phyloP scores from a whole-genome alignment of 139 green algal species.

The Chlamydomonas incerta region DNA sequence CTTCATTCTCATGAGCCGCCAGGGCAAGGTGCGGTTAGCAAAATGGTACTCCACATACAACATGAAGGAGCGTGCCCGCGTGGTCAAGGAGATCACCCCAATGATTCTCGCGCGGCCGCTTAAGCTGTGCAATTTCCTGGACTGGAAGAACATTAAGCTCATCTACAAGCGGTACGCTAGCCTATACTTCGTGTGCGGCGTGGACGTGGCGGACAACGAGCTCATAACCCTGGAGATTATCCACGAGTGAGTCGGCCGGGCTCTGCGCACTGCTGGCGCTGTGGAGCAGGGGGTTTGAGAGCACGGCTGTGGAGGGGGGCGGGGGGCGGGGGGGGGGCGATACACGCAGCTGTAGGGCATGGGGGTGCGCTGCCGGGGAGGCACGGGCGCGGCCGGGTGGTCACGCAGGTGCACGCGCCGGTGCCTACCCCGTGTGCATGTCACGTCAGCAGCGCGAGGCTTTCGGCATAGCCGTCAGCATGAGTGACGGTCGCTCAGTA shows the following conservation, averaged over 20 bases:
- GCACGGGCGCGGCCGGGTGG: too few species aligned
- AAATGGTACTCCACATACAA: conserved; percentile 97
- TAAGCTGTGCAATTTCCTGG: conserved; percentile 98
- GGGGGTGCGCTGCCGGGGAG: too few species aligned
- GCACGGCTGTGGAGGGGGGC: too few species aligned
- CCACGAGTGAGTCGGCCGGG: conserved; percentile 67
- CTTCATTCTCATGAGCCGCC: conserved; percentile 93
- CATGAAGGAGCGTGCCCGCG: conserved; percentile 92
- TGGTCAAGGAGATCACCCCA: conserved; percentile 86
- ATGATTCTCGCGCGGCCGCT: conserved; percentile 82
- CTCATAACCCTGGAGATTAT: conserved; percentile 94
- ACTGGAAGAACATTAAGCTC: conserved; percentile 92
- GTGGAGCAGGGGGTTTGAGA: too few species aligned
- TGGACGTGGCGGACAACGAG: conserved; percentile 85
- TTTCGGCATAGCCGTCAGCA: too few species aligned
- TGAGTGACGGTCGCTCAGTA: too few species aligned
- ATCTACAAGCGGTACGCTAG: conserved; percentile 96
- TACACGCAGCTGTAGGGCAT: too few species aligned
- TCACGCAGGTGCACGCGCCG: too few species aligned
- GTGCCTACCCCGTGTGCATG: too few species aligned
- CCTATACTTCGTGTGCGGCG: conserved; percentile 94
- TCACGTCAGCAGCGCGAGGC: too few species aligned
- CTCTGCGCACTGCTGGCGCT: too few species aligned
- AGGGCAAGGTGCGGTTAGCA: conserved; percentile 97
- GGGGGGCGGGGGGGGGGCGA: too few species aligned